Base-by-base conservation (phyloP, 345 rosid genomes). In the Acer yangbiense region DNA sequence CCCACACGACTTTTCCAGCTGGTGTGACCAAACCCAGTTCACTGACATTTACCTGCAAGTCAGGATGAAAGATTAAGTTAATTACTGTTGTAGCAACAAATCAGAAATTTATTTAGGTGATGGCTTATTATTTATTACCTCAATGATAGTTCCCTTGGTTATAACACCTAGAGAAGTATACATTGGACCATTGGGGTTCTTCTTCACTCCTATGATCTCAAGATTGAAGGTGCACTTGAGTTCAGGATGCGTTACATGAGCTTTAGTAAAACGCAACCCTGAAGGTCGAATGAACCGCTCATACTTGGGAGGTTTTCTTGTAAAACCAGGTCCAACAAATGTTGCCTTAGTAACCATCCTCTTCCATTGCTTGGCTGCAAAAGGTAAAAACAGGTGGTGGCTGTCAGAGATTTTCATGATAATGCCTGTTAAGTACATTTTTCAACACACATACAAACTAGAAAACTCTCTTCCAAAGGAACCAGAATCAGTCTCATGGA, bases 11-110 rank as follows among this genome's bases (percentile, higher is more conserved):
- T 89, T 93, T 92, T 58, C 95, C 94, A 63, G 90, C 94, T 0
- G 98, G 99, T 65, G 97, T 96, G 76, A 94, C 98, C 76, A 94
- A 88, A 82, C 95, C 98, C 77, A 94, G 83, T 81, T 96, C 99
- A 73, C 98, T 94, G 54, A 94, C 98, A 84, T 96, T 96, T 41
- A 94, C 99, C 98, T 92, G 90, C 72, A 48, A 74, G 78, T 58
- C 21, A 75, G 55, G 35, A 7, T 9, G 44, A 46, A 60, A 35
- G 43, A 64, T 4, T 14, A 29, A 39, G 3, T 57, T 9, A 41
- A 43, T 9, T 46, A 46, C 41, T 16, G 12, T 3, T 62, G 23
- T 7, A 76, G 12, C 13, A 7, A 44, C 23, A 69, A 67, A 64
- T 44, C 9, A 23, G 4, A 20, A 18, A 21, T 20, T 10, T 20